phyloP scores from a whole-genome alignment of 1,284 basidiomycete species.

The Moesziomyces sp. region DNA sequence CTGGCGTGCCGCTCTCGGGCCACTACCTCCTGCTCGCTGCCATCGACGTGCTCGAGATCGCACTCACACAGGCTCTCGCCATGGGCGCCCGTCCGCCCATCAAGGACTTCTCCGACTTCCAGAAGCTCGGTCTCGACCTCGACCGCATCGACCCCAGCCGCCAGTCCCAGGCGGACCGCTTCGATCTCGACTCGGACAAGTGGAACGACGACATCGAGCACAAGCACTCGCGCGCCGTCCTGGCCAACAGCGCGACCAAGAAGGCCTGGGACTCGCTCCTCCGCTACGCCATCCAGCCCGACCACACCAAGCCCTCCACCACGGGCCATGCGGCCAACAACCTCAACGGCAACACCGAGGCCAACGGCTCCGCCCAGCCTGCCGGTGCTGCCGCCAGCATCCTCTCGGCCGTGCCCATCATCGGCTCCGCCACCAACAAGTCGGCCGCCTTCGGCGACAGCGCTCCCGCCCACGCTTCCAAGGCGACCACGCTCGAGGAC shows the following conservation, averaged over 20 bases:
- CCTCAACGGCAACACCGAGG: constrained; percentile 9
- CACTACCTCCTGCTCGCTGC: constrained; percentile 87
- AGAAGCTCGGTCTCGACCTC: constrained; percentile 47
- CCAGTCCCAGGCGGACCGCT: constrained; percentile 48
- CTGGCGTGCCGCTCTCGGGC: constrained; percentile 82
- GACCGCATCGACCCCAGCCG: constrained; percentile 47
- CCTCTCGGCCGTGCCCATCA: constrained; percentile 42
- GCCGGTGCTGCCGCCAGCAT: constrained; percentile 17
- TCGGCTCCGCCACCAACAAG: constrained; percentile 25
- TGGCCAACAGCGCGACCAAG: constrained; percentile 70
- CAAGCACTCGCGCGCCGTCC: constrained; percentile 22
- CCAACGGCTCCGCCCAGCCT: constrained; percentile 10
- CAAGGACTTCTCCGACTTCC: constrained; percentile 44
- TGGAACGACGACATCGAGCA: constrained; percentile 11
- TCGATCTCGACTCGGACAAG: constrained; percentile 44
- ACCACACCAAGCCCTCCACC: constrained; percentile 11
- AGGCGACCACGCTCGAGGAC: constrained; percentile 63
- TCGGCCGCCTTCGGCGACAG: constrained; percentile 44
- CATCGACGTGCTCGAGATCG: constrained; percentile 83
- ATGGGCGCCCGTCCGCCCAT: constrained; percentile 67
- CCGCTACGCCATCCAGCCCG: constrained; percentile 60
- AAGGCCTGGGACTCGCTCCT: constrained; percentile 79
- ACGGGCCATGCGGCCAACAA: constrained; percentile 14
- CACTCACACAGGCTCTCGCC: constrained; percentile 79
- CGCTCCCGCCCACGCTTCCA: constrained; percentile 65